Conservation (phyloP, 257 asterid species). For the Henckelia pumila region DNA sequence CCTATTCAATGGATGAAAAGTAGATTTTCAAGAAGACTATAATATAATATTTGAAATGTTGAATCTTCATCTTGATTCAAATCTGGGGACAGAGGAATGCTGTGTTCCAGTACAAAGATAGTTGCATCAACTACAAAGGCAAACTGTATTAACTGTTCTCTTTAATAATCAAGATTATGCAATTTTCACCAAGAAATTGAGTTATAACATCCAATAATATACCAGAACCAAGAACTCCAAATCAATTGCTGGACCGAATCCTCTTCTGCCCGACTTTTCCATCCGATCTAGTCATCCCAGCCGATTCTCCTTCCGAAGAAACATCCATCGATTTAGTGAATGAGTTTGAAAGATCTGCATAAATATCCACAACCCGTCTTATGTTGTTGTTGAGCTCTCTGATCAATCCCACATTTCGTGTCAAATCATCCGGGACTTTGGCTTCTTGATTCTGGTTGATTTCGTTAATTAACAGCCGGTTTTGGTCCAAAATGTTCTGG, state of each 20-base stretch:
- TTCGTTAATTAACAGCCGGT: conserved; percentile 23
- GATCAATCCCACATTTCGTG: conserved; percentile 21
- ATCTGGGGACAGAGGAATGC: not conserved
- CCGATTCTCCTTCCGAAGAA: conserved; percentile 18
- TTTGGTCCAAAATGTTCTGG: conserved; percentile 24
- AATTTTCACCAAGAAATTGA: conserved; percentile 2
- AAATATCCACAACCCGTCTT: conserved; percentile 21
- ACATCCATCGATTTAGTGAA: conserved; percentile 19
- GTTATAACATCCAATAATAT: not conserved
- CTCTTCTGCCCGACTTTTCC: conserved; percentile 21
- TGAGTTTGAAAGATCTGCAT: conserved; percentile 19
- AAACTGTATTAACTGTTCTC: not conserved
- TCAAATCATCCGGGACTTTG: conserved; percentile 16
- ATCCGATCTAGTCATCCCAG: conserved; percentile 9
- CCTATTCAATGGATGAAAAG: too few species aligned
- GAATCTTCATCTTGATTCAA: too few species aligned
- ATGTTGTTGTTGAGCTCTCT: conserved; percentile 28
- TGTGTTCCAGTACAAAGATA: not conserved
- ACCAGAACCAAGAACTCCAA: not conserved
- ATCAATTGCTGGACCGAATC: conserved; percentile 11
- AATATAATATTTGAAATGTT: too few species aligned
- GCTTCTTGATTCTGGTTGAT: conserved; percentile 23
- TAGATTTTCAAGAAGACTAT: too few species aligned
- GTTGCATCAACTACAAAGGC: conserved; percentile 1
- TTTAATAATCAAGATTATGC: not conserved